Evolutionary conservation across 371 early-diverging fungal species (phyloP).

Genomic region (Nosema muscidifuracis): DNA sequence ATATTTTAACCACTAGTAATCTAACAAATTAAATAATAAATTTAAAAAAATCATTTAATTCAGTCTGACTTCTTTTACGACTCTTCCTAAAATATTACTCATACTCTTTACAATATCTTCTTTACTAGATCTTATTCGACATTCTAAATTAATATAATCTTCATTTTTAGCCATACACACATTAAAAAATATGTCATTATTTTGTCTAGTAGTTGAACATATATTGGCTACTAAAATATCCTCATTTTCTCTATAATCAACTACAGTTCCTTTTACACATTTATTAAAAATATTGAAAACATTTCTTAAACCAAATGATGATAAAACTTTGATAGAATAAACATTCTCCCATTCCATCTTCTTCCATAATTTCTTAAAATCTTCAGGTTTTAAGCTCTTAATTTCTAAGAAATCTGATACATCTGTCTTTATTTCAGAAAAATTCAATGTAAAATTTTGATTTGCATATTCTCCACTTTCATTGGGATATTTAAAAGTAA

Average conservation of each 20-base stretch:
- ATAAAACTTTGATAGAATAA: constrained; percentile 48
- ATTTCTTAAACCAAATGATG: neutral
- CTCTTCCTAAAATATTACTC: constrained; percentile 38
- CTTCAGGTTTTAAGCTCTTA: constrained; percentile 26
- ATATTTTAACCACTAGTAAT: too few relatives aligned
- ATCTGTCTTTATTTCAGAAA: constrained; percentile 53
- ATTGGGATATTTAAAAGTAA: constrained; percentile 48
- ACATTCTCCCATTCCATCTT: constrained; percentile 63
- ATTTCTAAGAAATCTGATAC: constrained; percentile 57
- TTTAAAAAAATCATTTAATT: too few relatives aligned
- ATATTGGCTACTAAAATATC: constrained; percentile 56
- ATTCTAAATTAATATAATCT: constrained; percentile 30
- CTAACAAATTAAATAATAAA: too few relatives aligned
- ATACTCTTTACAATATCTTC: constrained; percentile 61
- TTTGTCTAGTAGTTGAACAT: constrained; percentile 49
- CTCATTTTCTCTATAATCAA: constrained; percentile 34
- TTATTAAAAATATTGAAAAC: constrained; percentile 36
- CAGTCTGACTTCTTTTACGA: constrained; percentile 13
- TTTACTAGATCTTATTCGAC: constrained; percentile 54
- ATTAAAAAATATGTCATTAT: constrained; percentile 55
- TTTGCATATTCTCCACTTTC: constrained; percentile 27
- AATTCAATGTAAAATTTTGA: constrained; percentile 39
- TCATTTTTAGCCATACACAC: constrained; percentile 34
- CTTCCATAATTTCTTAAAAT: constrained; percentile 57
- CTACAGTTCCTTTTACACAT: constrained; percentile 42